Evolutionary conservation across 306 rosid species (phyloP).

Genomic region (Trifolium dubium): DNA sequence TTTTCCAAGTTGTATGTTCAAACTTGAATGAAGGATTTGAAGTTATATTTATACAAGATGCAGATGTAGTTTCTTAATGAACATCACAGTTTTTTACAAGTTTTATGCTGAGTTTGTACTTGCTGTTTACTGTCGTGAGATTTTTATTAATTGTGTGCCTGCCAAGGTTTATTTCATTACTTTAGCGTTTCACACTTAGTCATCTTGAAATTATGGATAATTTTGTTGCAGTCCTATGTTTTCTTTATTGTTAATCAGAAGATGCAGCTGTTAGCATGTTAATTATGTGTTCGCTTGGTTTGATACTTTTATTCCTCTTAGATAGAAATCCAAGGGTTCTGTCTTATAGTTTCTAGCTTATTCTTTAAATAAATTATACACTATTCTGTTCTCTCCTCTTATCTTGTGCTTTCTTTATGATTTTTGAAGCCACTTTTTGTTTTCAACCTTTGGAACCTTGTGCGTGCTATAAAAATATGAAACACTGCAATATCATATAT

Average conservation of each 20-base stretch:
- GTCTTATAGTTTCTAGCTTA: neutral
- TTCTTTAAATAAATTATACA: too few species aligned
- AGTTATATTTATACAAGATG: neutral
- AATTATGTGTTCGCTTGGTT: neutral
- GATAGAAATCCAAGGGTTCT: conserved; percentile 13
- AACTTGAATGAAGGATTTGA: conserved; percentile 21
- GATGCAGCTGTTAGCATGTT: conserved; percentile 18
- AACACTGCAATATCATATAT: too few species aligned
- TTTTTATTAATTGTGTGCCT: conserved; percentile 21
- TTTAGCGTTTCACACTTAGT: neutral
- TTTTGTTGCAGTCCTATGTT: conserved; percentile 8
- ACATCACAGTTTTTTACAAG: neutral
- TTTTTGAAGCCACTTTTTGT: too few species aligned
- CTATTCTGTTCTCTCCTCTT: too few species aligned
- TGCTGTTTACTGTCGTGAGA: conserved; percentile 3
- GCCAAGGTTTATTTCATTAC: neutral
- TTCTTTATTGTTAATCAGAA: conserved; percentile 25
- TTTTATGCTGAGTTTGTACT: conserved; percentile 10
- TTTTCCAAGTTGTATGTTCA: conserved; percentile 5
- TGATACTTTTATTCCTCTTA: neutral
- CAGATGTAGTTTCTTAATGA: conserved; percentile 10
- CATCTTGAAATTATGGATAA: conserved; percentile 7
- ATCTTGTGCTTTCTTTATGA: too few species aligned
- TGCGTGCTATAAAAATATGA: too few species aligned
- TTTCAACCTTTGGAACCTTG: too few species aligned